phyloP scores from a whole-genome alignment of 805 yeast genomes.

The Dipodascus albidus region DNA sequence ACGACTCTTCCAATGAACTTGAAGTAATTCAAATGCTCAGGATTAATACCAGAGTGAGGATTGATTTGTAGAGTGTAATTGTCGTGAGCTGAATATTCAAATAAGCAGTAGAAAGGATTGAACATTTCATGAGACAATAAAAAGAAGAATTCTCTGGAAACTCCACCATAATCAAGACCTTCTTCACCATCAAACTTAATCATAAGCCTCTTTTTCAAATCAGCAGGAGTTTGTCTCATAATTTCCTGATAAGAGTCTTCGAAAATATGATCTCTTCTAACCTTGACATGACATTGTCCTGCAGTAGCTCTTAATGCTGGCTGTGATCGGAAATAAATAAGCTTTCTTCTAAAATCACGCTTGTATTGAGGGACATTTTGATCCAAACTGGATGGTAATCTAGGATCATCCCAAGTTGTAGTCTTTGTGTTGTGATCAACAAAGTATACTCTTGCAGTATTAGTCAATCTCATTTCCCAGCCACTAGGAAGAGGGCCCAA shows the following conservation, averaged over 20 bases:
- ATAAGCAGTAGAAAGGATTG: conserved; percentile 93
- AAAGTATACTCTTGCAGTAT: conserved; percentile 95
- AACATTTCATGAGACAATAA: conserved; percentile 96
- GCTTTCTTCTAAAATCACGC: conserved; percentile 97
- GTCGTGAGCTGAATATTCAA: conserved; percentile 96
- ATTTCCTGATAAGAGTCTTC: conserved; percentile 97
- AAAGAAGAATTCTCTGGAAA: conserved; percentile 95
- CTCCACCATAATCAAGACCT: conserved; percentile 99
- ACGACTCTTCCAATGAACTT: conserved; percentile 97
- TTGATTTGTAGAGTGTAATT: conserved; percentile 95
- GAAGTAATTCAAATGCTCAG: conserved; percentile 96
- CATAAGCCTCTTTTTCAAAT: conserved; percentile 93
- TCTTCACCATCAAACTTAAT: conserved; percentile 98
- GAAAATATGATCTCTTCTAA: conserved; percentile 89
- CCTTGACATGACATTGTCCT: conserved; percentile 97
- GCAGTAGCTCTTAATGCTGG: conserved; percentile 95
- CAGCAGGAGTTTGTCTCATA: conserved; percentile 98
- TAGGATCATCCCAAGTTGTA: conserved; percentile 99
- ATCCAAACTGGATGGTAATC: conserved; percentile 92
- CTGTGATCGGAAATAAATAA: conserved; percentile 94
- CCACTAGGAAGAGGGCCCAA: conserved; percentile 97
- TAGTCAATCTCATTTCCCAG: conserved; percentile 99
- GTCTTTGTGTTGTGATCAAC: conserved; percentile 99
- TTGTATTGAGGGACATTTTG: conserved; percentile 98
- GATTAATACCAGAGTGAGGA: conserved; percentile 93